Evolutionary conservation across 164 flowering plant species (phyloP), one percentile per base, ranked within the genome.

Genomic region (Taxillus chinensis): DNA sequence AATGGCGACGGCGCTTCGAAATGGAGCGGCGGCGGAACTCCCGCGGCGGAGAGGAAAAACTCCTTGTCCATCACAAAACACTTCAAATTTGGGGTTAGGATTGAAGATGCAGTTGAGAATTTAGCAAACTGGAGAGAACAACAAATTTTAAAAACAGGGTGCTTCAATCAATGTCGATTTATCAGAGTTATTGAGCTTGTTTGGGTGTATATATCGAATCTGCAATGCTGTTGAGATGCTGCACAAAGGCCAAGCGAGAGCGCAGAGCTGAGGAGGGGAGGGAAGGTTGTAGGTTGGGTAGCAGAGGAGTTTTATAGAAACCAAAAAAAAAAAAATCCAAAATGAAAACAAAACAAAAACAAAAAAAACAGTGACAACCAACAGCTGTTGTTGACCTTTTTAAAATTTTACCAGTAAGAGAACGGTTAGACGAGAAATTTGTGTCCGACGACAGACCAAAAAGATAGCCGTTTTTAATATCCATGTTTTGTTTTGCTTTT

Each of bases 1-100:
- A 27, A 27, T 27, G 27, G 17, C 3, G 60, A 15, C 54, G 40
- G 5, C 4, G 65, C 49, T 6, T 75, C 74, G 57, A 61, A 72
- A 0, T 77, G 74, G 52, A 65, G 57, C 5, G 69, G 66, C 11
- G 65, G 67, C 0, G 71, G 64, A 46, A 74, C 64, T 55, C 71
- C 75, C 9, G 74, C 64, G 6, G 73, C 65, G 61, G 68, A 74
- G 4, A 68, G 49, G 52, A 79, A 77, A 41, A 69, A 68, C 39
- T 79, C 75, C 9, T 67, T 79, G 15, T 81, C 82, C 85, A 78
- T 78, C 10, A 5, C n/a, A 14, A 51, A n/a, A 4, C n/a, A 6
- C 8, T n/a, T 11, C 51, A 27, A 27, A n/a, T n/a, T n/a, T n/a
- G n/a, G n/a, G n/a, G n/a, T 50, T 49, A 8, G 0, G 3, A 5